These are phyloP conservation scores for Petunia secreta DNA, from an alignment of 257 asterid species.

Conservation along the genomic window DNA sequence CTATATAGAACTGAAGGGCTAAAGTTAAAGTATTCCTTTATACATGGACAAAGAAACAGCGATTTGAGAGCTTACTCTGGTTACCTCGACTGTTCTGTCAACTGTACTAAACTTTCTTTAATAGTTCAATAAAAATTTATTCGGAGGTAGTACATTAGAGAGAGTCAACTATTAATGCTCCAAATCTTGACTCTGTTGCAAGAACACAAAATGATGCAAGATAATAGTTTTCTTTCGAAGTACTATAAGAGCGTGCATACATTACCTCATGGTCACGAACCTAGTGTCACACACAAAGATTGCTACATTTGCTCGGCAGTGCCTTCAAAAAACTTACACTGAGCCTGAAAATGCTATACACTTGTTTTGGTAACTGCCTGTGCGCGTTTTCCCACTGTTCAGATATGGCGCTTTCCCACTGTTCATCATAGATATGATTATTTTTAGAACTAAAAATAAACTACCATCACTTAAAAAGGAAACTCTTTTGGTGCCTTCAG, in stretches of 20 bases:
- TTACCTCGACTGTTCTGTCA: not conserved
- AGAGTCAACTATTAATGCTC: not conserved
- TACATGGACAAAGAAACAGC: not conserved
- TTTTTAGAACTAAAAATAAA: no score
- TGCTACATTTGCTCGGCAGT: slow-evolving; percentile 95
- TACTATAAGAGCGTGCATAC: slow-evolving; percentile 3
- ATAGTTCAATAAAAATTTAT: not conserved
- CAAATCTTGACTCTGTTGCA: not conserved
- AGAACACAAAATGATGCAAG: slow-evolving; percentile 3
- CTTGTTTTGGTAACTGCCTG: no score
- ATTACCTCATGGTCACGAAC: slow-evolving; percentile 97
- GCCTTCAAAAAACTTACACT: slow-evolving; percentile 85
- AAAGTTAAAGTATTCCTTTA: not conserved
- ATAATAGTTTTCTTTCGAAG: not conserved
- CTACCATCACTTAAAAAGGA: no score
- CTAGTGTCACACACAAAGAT: slow-evolving; percentile 81
- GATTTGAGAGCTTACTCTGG: not conserved
- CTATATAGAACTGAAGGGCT: slow-evolving; percentile 3
- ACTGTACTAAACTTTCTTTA: not conserved
- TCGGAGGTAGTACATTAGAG: not conserved
- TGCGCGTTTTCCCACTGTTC: no score
- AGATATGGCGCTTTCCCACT: no score
- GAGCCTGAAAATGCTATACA: no score
- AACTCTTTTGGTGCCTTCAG: no score
- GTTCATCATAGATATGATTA: no score